Conservation (phyloP, 331 rosid species). For the Malus hybrid region DNA sequence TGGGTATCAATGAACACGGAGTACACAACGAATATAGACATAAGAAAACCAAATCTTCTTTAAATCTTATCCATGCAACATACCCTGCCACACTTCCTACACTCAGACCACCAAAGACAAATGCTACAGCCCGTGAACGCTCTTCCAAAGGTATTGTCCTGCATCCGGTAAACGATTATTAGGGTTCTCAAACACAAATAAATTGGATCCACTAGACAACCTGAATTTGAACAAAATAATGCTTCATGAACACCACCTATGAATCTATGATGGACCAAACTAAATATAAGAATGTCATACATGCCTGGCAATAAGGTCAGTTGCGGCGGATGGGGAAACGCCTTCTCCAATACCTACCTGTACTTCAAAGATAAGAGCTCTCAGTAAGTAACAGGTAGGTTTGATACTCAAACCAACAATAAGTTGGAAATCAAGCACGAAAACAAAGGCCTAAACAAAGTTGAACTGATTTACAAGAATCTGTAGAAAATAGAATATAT, state of each 20-base stretch:
- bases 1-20: background rate
- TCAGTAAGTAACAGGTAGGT: constrained; percentile 13
- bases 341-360: constrained; percentile 99
- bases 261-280: background rate
- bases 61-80: constrained; percentile 5
- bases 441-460: background rate
- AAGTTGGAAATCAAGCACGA: background rate
- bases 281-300: constrained; percentile 31
- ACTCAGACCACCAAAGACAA: constrained; percentile 96
- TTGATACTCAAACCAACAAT: constrained; percentile 1
- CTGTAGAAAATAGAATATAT: background rate
- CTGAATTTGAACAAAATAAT: background rate
- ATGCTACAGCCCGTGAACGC: constrained; percentile 95
- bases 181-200: background rate
- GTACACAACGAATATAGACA: background rate
- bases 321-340: constrained; percentile 97
- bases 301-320: constrained; percentile 98
- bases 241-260: background rate
- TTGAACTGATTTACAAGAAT: background rate
- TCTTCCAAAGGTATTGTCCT: constrained; percentile 91
- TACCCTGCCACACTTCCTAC: constrained; percentile 98
- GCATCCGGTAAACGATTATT: constrained; percentile 18
- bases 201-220: background rate
- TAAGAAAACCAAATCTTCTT: background rate
- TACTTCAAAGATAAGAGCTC: constrained; percentile 19